Base-by-base conservation (phyloP, 371 early-diverging fungal species). In the Vittaforma corneae region DNA sequence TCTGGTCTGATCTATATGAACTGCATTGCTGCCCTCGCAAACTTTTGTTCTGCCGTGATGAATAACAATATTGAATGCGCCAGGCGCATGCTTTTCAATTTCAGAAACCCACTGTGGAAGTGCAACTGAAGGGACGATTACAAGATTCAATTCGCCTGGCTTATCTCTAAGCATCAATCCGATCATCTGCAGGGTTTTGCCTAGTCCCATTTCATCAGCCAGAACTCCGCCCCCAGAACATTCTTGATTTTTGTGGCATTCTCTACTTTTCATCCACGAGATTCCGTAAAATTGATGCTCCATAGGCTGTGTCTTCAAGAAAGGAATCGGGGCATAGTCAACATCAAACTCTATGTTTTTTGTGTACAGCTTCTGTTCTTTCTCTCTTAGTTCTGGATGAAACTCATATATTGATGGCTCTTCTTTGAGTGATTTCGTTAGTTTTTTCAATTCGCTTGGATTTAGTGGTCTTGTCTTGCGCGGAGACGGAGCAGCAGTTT, bases 181-280 rank as follows among this genome's bases (percentile, higher is more conserved):
- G n/a, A n/a, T n/a, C n/a, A n/a, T n/a, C 32, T 51, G 52, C 3
- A 51, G 9, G 14, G 52, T 51, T 51, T 51, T 51, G 14, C 52
- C 52, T 16, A 51, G 30, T 9, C 52, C 52, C 52, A 51, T 51
- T 51, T 51, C 52, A 30, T 51, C 52, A 20, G 52, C n/a, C n/a
- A n/a, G n/a, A n/a, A n/a, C n/a, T n/a, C n/a, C n/a, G n/a, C n/a
- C n/a, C n/a, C n/a, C n/a, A n/a, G n/a, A n/a, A n/a, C n/a, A n/a
- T n/a, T n/a, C n/a, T n/a, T n/a, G n/a, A n/a, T n/a, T n/a, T n/a
- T 47, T 6, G 50, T 20, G 20, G 20, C 48, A n/a, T 35, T 61
- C 61, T n/a, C 61, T 11, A 2, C 2, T 30, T 32, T 2, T 18
- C 61, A 61, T 61, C 61, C 61, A 61, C 3, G 2, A 2, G 2